A percentile compares a stretch with the other conserved stretches of the same genome.
phyloP scores from a whole-genome alignment of 1,284 basidiomycete genomes.

The Trichosporon sp. region DNA sequence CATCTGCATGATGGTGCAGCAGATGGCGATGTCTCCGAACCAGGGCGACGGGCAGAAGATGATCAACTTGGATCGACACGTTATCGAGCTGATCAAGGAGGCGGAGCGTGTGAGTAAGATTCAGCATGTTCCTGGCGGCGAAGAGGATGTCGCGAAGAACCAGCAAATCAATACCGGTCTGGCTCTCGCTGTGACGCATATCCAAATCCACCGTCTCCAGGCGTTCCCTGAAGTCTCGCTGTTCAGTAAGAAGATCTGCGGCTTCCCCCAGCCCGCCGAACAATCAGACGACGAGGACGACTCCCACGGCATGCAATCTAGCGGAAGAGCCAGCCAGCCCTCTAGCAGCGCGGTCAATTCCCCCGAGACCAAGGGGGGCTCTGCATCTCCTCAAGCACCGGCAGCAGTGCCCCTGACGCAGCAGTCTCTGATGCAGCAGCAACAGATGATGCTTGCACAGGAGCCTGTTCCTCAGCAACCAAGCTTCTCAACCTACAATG shows the following conservation, averaged over 20 bases:
- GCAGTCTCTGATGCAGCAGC: not conserved
- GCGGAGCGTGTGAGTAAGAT: constrained; percentile 38
- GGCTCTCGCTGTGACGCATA: constrained; percentile 44
- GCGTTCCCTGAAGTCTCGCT: constrained; percentile 48
- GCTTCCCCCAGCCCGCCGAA: constrained; percentile 33
- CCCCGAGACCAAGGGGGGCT: not conserved
- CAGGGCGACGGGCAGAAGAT: constrained; percentile 18
- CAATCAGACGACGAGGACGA: constrained; percentile 8
- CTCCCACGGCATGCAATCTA: not conserved
- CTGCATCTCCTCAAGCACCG: not conserved
- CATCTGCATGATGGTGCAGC: constrained; percentile 37
- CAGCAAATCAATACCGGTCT: constrained; percentile 42
- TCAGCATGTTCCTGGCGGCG: constrained; percentile 45
- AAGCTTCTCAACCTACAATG: not conserved
- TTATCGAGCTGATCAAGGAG: constrained; percentile 41
- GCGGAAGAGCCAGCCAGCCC: not conserved
- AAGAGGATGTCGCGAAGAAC: constrained; percentile 47
- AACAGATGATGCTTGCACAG: not conserved
- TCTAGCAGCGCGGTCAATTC: not conserved
- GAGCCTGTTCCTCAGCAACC: not conserved
- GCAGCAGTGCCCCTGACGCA: not conserved
- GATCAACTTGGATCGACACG: constrained; percentile 35
- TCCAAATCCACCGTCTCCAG: constrained; percentile 45
- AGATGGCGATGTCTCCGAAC: constrained; percentile 27
- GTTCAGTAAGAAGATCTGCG: constrained; percentile 46